These are phyloP conservation scores for Bipolaris bicolor DNA, from an alignment of 2,329 filamentous ascomycete genomes.

Conservation along the genomic window DNA sequence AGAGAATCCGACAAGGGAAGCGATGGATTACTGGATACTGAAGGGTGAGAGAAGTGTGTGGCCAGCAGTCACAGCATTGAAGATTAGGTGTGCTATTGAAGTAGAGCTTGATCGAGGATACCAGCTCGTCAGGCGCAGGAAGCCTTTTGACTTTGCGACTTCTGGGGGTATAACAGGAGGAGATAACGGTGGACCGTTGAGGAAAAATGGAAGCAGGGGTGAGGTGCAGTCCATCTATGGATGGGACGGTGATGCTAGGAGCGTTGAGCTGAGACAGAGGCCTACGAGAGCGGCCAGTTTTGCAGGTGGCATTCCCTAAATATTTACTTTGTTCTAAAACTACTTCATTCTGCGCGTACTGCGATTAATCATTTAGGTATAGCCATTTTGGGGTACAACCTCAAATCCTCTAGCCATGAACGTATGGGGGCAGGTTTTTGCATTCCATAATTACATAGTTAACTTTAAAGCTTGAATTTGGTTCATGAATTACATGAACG, in stretches of 20 bases:
- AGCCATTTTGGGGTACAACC: not conserved
- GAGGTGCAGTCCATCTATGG: slow-evolving; percentile 22
- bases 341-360: not conserved
- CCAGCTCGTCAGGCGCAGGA: slow-evolving; percentile 71
- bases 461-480: no score
- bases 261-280: slow-evolving; percentile 16
- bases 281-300: slow-evolving; percentile 39
- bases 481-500: not conserved
- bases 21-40: slow-evolving; percentile 82
- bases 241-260: slow-evolving; percentile 15
- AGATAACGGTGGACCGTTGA: slow-evolving; percentile 18
- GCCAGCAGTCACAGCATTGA: slow-evolving; percentile 83
- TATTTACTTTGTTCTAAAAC: not conserved
- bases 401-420: not conserved
- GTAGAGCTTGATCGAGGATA: slow-evolving; percentile 87
- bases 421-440: not conserved
- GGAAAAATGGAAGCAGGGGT: slow-evolving; percentile 33
- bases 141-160: slow-evolving; percentile 46
- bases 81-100: slow-evolving; percentile 83
- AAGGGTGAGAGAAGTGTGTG: slow-evolving; percentile 87
- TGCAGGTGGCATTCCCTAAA: slow-evolving; percentile 22
- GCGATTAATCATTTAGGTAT: not conserved
- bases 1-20: slow-evolving; percentile 79
- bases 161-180: slow-evolving; percentile 16
- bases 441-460: no score